A percentile compares a stretch with the other conserved stretches of the same genome.
phyloP scores from a whole-genome alignment of 345 rosid genomes.

The Eucalyptus marginata region DNA sequence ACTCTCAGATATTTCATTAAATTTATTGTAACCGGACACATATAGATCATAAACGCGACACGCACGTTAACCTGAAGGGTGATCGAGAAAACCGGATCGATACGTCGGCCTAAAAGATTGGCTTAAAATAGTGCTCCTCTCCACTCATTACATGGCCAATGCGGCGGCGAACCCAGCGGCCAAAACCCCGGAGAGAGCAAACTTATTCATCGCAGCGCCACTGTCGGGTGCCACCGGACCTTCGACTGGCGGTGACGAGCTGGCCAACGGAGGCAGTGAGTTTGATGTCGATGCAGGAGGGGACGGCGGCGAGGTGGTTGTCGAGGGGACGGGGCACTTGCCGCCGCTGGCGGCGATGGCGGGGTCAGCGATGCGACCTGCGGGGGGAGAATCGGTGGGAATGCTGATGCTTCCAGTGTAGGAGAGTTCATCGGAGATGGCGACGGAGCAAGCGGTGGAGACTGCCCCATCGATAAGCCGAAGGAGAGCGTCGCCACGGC shows the following conservation, averaged over 20 bases:
- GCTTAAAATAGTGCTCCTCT: neutral
- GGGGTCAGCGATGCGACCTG: neutral
- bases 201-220: neutral
- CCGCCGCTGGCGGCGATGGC: fast-evolving
- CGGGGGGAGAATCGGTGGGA: neutral
- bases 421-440: neutral
- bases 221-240: neutral
- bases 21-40: neutral
- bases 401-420: neutral
- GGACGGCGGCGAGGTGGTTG: neutral
- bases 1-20: neutral
- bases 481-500: neutral
- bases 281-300: neutral
- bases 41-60: neutral
- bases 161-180: neutral
- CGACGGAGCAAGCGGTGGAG: neutral
- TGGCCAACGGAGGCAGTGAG: neutral
- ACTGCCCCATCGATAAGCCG: neutral
- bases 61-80: neutral
- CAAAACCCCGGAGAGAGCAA: neutral
- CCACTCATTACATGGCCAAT: neutral
- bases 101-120: neutral
- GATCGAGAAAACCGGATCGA: neutral
- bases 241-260: neutral
- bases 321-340: neutral